Base-by-base conservation (phyloP, 208 protist species). In the Crithidia acanthocephali region DNA sequence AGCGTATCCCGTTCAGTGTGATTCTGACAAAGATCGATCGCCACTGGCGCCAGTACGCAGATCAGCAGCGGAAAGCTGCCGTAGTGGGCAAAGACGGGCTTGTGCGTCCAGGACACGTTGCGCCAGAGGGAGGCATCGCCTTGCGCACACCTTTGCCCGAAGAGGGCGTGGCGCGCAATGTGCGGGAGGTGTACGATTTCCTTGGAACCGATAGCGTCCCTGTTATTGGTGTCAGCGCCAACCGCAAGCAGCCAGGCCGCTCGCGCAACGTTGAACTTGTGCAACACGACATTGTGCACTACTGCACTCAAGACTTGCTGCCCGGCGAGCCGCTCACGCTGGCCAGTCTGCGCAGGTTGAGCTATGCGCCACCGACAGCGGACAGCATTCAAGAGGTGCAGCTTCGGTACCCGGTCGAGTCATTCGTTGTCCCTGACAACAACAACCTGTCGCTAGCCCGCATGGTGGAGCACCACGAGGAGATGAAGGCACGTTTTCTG, bases 1-100 rank as follows among this genome's bases (percentile, higher is more conserved):
- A 97, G 69, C 61, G 75, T 11, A 91, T 97, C 73, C 79, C 84
- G 8, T 97, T 95, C 62, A 87, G 90, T 20, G 78, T 97, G 1
- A 74, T 97, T 47, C 58, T 97, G 33, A 89, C 79, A 51, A 97
- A 97, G 68, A 87, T 95, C 44, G 93, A 97, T 67, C 80, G 81
- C 9, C 84, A 93, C 72, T 81, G 84, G 67, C 77, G 80, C 23
- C 40, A 75, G 42, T 80, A 74, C 69, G 75, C 66, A 32, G 67
- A 79, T 22, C 61, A 74, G 67, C 68, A 72, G 33, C 69, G 68
- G 18, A 68, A 15, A 37, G 20, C 67, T 15, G 60, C 76, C 7
- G 40, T 64, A 7, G 66, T 86, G 28, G 65, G 79, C 22, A 83
- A 81, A 22, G 72, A 82, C 51, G 83, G 57, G 23, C 45, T 67